A percentile compares a stretch with the other conserved stretches of the same genome.
phyloP scores from a whole-genome alignment of 106 monocot genomes.

The Phalaenopsis aphrodite region DNA sequence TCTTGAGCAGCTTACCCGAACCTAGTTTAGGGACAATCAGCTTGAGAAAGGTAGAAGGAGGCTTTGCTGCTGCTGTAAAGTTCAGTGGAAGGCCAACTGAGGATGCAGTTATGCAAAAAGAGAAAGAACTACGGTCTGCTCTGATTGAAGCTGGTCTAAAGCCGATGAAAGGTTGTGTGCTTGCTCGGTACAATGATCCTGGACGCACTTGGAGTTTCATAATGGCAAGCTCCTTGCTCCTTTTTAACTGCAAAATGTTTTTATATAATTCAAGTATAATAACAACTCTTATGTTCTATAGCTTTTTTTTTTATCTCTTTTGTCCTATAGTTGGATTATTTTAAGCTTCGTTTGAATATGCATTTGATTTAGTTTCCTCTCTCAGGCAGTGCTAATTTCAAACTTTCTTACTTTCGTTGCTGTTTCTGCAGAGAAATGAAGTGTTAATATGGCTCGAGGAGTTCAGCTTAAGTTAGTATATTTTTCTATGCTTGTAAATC shows the following conservation, averaged over 20 bases:
- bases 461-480: conserved; percentile 3
- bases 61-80: conserved; percentile 53
- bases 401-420: not conserved
- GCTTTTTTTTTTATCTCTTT: too few species aligned
- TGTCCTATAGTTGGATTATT: too few species aligned
- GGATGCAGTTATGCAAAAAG: conserved; percentile 41
- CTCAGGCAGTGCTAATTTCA: too few species aligned
- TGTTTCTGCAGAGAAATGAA: conserved; percentile 7
- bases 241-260: too few species aligned
- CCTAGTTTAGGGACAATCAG: conserved; percentile 43
- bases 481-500: not conserved
- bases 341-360: too few species aligned
- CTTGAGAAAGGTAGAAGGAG: conserved; percentile 54
- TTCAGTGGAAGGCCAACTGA: conserved; percentile 78
- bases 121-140: conserved; percentile 40
- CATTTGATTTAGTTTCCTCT: too few species aligned
- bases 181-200: conserved; percentile 96
- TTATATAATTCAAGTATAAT: too few species aligned
- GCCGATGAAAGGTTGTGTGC: conserved; percentile 55
- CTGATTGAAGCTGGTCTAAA: conserved; percentile 54
- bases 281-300: too few species aligned
- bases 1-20: conserved; percentile 51
- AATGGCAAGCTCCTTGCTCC: conserved; percentile 42
- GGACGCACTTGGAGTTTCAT: conserved; percentile 67
- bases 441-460: conserved; percentile 8